A percentile compares a stretch with the other conserved stretches of the same genome.
Evolutionary conservation across 768 basidiomycete genomes (phyloP).

Genomic region (Lyophyllum shimeji): DNA sequence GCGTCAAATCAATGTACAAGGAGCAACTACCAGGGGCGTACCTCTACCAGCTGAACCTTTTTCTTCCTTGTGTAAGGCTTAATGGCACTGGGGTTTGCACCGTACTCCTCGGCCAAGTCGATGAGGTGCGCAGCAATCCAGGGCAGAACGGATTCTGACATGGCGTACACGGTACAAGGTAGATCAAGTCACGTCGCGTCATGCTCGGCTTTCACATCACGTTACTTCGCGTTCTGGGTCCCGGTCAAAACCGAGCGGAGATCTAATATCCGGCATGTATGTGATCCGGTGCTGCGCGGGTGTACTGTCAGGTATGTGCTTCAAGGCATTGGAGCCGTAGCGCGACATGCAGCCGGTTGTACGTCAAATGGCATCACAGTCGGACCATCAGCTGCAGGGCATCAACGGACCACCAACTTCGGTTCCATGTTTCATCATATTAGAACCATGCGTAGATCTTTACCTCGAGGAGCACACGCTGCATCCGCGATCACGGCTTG

Average conservation of each 20-base stretch:
- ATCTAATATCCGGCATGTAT: too few species aligned
- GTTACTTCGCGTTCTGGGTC: conserved; percentile 10
- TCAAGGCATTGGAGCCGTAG: neutral
- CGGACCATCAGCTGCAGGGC: neutral
- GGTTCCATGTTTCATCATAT: conserved; percentile 9
- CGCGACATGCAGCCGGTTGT: neutral
- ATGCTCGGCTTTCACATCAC: conserved; percentile 13
- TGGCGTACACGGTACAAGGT: conserved; percentile 13
- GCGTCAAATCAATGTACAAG: conserved; percentile 3
- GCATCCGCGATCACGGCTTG: neutral
- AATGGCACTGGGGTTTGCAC: conserved; percentile 39
- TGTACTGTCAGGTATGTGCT: too few species aligned
- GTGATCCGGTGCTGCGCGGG: too few species aligned
- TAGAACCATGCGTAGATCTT: conserved; percentile 8
- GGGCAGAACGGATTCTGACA: conserved; percentile 40
- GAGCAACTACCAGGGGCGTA: conserved; percentile 17
- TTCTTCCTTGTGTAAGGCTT: conserved; percentile 37
- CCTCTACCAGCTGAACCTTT: conserved; percentile 63
- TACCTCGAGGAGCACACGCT: conserved; percentile 6
- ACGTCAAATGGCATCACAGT: neutral
- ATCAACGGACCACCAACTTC: neutral
- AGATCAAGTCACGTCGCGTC: neutral
- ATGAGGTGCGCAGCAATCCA: conserved; percentile 63
- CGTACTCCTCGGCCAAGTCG: conserved; percentile 48
- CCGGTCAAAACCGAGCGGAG: neutral